A percentile compares a stretch with the other conserved stretches of the same genome.
Conservation (phyloP, 352 stramenopile genomes). For the Pythium insidiosum region DNA sequence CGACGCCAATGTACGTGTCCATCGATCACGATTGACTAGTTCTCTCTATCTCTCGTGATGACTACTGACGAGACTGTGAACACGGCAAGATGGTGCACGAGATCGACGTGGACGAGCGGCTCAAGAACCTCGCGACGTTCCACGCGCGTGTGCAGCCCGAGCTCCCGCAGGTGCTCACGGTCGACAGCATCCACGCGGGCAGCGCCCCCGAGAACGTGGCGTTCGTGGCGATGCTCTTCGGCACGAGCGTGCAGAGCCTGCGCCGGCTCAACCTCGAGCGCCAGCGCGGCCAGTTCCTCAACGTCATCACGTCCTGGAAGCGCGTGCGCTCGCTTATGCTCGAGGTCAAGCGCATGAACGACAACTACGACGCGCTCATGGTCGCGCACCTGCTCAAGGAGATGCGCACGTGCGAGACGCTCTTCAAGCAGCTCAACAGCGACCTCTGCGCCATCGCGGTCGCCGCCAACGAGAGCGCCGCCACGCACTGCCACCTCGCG, state of each 20-base stretch:
- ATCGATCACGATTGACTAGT: background rate
- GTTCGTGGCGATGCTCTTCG: constrained; percentile 77
- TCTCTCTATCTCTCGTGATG: background rate
- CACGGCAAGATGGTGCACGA: constrained; percentile 79
- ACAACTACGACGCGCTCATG: constrained; percentile 69
- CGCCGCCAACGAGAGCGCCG: constrained; percentile 67
- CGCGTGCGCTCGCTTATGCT: constrained; percentile 52
- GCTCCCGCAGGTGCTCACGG: constrained; percentile 57
- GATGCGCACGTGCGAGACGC: constrained; percentile 67
- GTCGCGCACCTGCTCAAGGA: constrained; percentile 70
- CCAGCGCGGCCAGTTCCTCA: constrained; percentile 24
- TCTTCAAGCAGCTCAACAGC: constrained; percentile 66
- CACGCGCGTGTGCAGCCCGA: constrained; percentile 52
- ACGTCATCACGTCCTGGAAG: constrained; percentile 61
- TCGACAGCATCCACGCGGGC: constrained; percentile 56
- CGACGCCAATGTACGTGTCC: constrained; percentile 31
- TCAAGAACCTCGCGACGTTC: constrained; percentile 67
- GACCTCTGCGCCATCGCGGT: constrained; percentile 56
- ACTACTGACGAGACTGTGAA: background rate
- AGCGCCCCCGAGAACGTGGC: constrained; percentile 64
- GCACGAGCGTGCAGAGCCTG: constrained; percentile 27
- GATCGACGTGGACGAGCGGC: constrained; percentile 56
- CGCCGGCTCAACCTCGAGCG: constrained; percentile 25
- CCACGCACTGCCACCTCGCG: constrained; percentile 48
- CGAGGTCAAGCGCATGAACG: constrained; percentile 59